A percentile compares a stretch with the other conserved stretches of the same genome.
Evolutionary conservation across 2,329 filamentous ascomycete species (phyloP).

Genomic region (Exutisphaerella laricina): DNA sequence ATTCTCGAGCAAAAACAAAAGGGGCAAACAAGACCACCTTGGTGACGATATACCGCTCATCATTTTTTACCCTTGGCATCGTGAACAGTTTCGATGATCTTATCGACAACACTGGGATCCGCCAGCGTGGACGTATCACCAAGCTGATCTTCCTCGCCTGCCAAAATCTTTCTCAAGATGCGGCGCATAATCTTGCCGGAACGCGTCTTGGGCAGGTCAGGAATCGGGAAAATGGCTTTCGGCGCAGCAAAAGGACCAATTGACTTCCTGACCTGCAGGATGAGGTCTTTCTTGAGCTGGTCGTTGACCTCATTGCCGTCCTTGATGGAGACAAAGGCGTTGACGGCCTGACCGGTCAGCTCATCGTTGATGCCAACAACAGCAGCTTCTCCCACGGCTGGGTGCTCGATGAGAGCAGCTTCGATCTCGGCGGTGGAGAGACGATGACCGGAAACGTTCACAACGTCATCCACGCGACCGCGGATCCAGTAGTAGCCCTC

Average conservation of each 20-base stretch:
- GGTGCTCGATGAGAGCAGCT: constrained; percentile 89
- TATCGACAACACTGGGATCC: constrained; percentile 81
- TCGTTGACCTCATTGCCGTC: constrained; percentile 71
- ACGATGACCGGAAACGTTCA: constrained; percentile 95
- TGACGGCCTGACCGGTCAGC: constrained; percentile 93
- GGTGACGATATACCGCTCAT: too few species aligned
- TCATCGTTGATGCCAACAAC: constrained; percentile 92
- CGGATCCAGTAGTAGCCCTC: constrained; percentile 99
- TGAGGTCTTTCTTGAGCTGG: constrained; percentile 83
- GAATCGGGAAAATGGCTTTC: constrained; percentile 85
- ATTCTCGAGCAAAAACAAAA: too few species aligned
- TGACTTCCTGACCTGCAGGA: constrained; percentile 91
- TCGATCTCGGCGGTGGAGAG: constrained; percentile 97
- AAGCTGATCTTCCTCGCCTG: constrained; percentile 93
- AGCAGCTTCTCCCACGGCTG: constrained; percentile 83
- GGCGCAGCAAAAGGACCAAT: constrained; percentile 97
- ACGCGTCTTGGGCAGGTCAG: constrained; percentile 93
- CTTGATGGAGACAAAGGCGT: constrained; percentile 92
- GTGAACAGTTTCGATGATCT: constrained; percentile 80
- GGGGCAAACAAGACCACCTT: too few species aligned
- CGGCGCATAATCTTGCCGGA: constrained; percentile 99
- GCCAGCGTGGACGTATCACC: constrained; percentile 92
- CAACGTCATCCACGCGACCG: constrained; percentile 94
- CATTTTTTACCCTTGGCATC: constrained; percentile 45
- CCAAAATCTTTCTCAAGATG: constrained; percentile 93